Evolutionary conservation across 192 early-diverging fungal genomes (phyloP).

Genomic region (Mortierella hygrophila): DNA sequence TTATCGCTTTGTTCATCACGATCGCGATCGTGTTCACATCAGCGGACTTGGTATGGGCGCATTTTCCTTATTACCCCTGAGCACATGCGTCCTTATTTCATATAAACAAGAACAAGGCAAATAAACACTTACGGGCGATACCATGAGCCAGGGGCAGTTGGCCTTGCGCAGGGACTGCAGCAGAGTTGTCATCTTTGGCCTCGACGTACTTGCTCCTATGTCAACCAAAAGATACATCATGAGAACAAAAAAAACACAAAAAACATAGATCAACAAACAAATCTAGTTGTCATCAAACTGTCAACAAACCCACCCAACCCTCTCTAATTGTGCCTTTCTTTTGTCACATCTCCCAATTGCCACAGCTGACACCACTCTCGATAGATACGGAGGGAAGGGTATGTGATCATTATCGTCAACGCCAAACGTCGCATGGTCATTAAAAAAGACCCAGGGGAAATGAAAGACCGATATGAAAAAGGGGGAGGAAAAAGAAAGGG

Average conservation of each 20-base stretch:
- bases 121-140: constrained; percentile 46
- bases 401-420: constrained; percentile 4
- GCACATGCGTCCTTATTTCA: constrained; percentile 11
- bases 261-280: not conserved
- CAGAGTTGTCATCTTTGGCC: constrained; percentile 15
- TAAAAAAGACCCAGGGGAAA: not conserved
- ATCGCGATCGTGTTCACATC: constrained; percentile 11
- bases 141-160: constrained; percentile 22
- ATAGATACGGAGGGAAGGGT: not conserved
- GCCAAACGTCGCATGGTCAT: constrained; percentile 3
- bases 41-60: constrained; percentile 1
- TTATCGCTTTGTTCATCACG: constrained; percentile 5
- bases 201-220: constrained; percentile 61
- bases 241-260: constrained; percentile 31
- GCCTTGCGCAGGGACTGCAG: constrained; percentile 38
- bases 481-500: not conserved
- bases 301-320: not conserved
- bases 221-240: constrained; percentile 17
- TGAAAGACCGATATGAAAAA: constrained; percentile 4
- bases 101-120: not conserved
- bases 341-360: not conserved
- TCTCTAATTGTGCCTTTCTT: not conserved
- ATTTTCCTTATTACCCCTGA: not conserved
- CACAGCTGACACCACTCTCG: constrained; percentile 21
- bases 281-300: not conserved